phyloP scores from a whole-genome alignment of 495 filamentous ascomycete genomes.

The Penicillium samsonianum region DNA sequence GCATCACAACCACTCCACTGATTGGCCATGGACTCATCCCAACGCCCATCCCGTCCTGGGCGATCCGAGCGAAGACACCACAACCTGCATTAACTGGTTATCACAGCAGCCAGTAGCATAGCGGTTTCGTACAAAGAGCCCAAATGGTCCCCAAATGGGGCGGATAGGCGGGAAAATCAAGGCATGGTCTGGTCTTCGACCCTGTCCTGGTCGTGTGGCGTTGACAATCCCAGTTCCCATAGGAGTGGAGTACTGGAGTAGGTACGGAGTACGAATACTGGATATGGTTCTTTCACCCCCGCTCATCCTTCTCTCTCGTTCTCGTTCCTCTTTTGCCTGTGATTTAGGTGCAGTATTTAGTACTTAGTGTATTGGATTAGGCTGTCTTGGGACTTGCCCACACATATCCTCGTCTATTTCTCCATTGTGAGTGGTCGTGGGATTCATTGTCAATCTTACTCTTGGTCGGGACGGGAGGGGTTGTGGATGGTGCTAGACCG shows the following conservation, averaged over 20 bases:
- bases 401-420: too few relatives aligned
- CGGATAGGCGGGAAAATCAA: background rate
- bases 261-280: too few relatives aligned
- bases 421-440: too few relatives aligned
- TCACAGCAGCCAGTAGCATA: background rate
- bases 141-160: too few relatives aligned
- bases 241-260: too few relatives aligned
- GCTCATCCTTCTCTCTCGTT: background rate
- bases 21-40: conserved; percentile 19
- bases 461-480: background rate
- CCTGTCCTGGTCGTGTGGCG: too few relatives aligned
- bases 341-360: too few relatives aligned
- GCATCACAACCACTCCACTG: conserved; percentile 1
- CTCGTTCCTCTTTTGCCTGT: background rate
- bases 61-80: background rate
- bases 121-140: background rate
- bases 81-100: background rate
- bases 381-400: background rate
- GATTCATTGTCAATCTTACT: background rate
- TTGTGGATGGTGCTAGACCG: conserved; percentile 5
- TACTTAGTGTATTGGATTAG: too few relatives aligned
- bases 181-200: too few relatives aligned
- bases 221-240: too few relatives aligned
- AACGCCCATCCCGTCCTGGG: conserved; percentile 7
- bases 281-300: too few relatives aligned